phyloP scores from a whole-genome alignment of 768 basidiomycete species.

The Mycena leptocephala region DNA sequence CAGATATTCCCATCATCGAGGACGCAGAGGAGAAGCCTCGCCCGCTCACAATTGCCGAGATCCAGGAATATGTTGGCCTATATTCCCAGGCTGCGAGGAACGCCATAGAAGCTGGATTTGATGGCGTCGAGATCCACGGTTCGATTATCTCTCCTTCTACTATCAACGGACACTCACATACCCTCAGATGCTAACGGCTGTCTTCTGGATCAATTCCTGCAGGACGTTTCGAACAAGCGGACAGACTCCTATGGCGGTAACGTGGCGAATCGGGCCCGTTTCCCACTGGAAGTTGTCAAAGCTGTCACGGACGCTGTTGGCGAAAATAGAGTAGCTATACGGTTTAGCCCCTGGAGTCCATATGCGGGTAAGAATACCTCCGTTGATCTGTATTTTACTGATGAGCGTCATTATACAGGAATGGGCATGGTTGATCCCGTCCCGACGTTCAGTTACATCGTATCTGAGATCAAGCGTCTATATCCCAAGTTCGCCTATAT shows the following conservation, averaged over 20 bases:
- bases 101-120: slow-evolving; percentile 55
- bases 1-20: slow-evolving; percentile 34
- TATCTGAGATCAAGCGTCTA: slow-evolving; percentile 39
- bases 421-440: slow-evolving; percentile 50
- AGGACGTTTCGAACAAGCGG: slow-evolving; percentile 58
- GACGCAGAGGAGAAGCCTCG: slow-evolving; percentile 32
- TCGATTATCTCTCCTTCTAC: background rate
- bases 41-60: slow-evolving; percentile 45
- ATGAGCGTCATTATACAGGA: slow-evolving; percentile 27
- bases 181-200: slow-evolving; percentile 37
- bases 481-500: slow-evolving; percentile 57
- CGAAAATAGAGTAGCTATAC: slow-evolving; percentile 56
- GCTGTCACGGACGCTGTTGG: slow-evolving; percentile 60
- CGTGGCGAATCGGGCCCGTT: slow-evolving; percentile 63
- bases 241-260: slow-evolving; percentile 69
- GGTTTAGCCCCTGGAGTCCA: slow-evolving; percentile 41
- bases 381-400: slow-evolving; percentile 20
- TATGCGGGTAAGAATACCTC: slow-evolving; percentile 47
- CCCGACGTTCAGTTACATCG: slow-evolving; percentile 51
- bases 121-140: slow-evolving; percentile 52
- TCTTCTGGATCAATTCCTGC: slow-evolving; percentile 62
- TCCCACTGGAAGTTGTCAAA: slow-evolving; percentile 60
- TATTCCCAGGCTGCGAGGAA: slow-evolving; percentile 52
- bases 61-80: slow-evolving; percentile 45
- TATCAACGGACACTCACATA: background rate